A percentile compares a stretch with the other conserved stretches of the same genome.
Conservation (phyloP, 768 basidiomycete genomes). For the Tricholoma terreum region DNA sequence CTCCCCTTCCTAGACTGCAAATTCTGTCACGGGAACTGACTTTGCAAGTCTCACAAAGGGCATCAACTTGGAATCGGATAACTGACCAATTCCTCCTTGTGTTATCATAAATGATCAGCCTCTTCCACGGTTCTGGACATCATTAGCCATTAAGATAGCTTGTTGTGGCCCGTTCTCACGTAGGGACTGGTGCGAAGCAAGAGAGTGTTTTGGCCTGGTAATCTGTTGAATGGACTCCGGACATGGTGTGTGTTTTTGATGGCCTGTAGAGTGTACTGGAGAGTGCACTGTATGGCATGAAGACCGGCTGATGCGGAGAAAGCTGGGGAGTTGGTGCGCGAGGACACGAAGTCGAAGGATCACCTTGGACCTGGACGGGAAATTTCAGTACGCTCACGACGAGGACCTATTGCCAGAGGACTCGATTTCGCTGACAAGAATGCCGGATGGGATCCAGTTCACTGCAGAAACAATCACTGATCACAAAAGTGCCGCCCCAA, state of each 20-base stretch:
- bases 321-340: slow-evolving; percentile 53
- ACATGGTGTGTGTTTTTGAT: slow-evolving; percentile 81
- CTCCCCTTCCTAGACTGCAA: no score
- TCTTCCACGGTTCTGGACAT: no score
- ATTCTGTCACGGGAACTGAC: no score
- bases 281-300: slow-evolving; percentile 66
- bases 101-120: no score
- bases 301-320: slow-evolving; percentile 56
- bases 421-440: slow-evolving; percentile 14
- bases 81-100: no score
- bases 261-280: slow-evolving; percentile 77
- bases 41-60: no score
- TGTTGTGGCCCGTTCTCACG: no score
- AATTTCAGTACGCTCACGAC: not conserved
- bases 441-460: slow-evolving; percentile 59
- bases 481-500: slow-evolving; percentile 78
- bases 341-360: slow-evolving; percentile 37
- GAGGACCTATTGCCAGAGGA: slow-evolving; percentile 7
- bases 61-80: no score
- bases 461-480: slow-evolving; percentile 81
- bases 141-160: no score
- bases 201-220: no score
- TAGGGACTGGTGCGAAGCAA: no score
- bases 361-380: slow-evolving; percentile 6
- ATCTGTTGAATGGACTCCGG: slow-evolving; percentile 74